Evolutionary conservation across 108 stramenopile genomes (phyloP).

Genomic region (Skeletonema costatum): DNA sequence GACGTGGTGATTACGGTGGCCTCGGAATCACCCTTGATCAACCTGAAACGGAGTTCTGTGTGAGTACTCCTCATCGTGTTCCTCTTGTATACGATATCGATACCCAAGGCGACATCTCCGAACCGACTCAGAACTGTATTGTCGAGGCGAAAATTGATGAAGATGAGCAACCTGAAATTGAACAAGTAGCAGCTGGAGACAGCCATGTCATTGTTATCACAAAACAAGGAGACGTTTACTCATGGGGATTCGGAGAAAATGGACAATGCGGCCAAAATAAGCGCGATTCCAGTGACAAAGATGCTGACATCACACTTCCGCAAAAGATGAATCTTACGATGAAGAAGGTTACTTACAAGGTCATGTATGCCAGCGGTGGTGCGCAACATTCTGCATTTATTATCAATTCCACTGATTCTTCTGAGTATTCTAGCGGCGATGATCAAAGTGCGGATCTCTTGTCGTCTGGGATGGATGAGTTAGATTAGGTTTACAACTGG

Average conservation of each 20-base stretch:
- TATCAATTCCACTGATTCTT: conserved; percentile 17
- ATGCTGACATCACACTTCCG: conserved; percentile 33
- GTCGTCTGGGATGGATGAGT: too few relatives aligned
- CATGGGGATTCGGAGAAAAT: conserved; percentile 88
- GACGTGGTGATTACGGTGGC: conserved; percentile 88
- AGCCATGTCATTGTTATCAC: conserved; percentile 71
- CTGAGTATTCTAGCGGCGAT: too few relatives aligned
- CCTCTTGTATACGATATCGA: conserved; percentile 43
- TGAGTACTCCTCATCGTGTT: conserved; percentile 46
- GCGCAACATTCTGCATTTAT: conserved; percentile 47
- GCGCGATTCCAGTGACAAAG: conserved; percentile 26
- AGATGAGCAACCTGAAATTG: conserved; percentile 39
- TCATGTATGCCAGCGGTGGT: conserved; percentile 53
- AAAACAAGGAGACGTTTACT: conserved; percentile 68
- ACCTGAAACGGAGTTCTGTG: conserved; percentile 29
- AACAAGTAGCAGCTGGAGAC: conserved; percentile 67
- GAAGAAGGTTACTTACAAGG: conserved; percentile 21
- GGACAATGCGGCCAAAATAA: conserved; percentile 63
- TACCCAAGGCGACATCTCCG: conserved; percentile 20
- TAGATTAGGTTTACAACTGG: too few relatives aligned
- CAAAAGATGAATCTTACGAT: conserved; percentile 39
- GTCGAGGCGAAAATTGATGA: conserved; percentile 27
- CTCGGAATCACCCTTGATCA: conserved; percentile 62
- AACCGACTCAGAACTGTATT: conserved; percentile 43
- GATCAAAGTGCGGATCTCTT: too few relatives aligned